Evolutionary conservation across 164 flowering plant species (phyloP), one percentile per base, ranked within the genome.

Genomic region (Chloranthus sessilifolius): DNA sequence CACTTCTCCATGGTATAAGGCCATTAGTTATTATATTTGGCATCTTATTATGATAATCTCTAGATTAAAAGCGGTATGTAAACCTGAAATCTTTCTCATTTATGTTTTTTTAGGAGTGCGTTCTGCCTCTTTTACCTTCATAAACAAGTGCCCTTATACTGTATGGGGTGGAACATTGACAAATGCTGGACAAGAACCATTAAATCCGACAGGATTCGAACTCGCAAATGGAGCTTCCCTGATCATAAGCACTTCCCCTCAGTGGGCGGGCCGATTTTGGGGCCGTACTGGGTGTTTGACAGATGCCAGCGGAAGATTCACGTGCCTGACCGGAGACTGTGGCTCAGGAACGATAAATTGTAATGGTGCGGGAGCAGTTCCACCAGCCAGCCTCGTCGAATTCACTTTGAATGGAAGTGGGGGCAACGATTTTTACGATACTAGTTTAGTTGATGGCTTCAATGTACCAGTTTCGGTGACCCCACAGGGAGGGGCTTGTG

Each of bases 181-280:
- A 5, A 53, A 64, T 1, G 21, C 16, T 0, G 67, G 66, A 15
- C 11, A 43, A 10, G 8, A 63, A 7, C 69, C 33, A 19, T 15
- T 67, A 1, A 8, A 53, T 1, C 0, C 50, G 12, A 67, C 69
- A 8, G 75, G 75, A 4, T 67, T 70, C 42, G 57, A 58, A 17
- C 60, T 75, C 14, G 14, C 36, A 5, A 1, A 63, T 10, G 41
- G 62, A 5, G 49, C 46, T 16, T 44, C 73, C 3, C 1, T 14
- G 2, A 2, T 60, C 1, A 1, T 70, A 0, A 14, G 43, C 11
- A 63, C 55, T 7, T 64, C 68, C 0, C 19, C 47, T 0, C 36
- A 30, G 7, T 77, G 74, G 77, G 59, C 68, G 0, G 75, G 75
- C 50, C 68, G 77, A 2, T n/a, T 77, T 26, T 79, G 79, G 79